These are phyloP conservation scores for Nitzschia sp. DNA, from an alignment of 108 stramenopile species.

Conservation along the genomic window DNA sequence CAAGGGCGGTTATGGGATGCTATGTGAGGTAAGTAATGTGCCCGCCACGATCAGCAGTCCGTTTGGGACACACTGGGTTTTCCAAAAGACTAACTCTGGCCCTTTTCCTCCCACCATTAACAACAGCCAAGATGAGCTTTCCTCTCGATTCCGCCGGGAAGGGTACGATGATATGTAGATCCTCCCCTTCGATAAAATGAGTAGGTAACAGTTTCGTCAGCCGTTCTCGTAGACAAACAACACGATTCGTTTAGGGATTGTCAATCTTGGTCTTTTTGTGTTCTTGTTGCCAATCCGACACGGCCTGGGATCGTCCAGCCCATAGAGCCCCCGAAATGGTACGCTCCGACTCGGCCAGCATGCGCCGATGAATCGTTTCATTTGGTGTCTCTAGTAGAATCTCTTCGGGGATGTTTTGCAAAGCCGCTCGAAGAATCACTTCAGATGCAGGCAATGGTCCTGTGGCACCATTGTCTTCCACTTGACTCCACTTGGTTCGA, in stretches of 20 bases:
- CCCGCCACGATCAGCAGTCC: background rate
- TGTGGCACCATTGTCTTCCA: slow-evolving; percentile 56
- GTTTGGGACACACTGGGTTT: background rate
- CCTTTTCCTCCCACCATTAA: background rate
- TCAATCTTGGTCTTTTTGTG: slow-evolving; percentile 24
- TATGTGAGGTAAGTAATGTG: slow-evolving; percentile 51
- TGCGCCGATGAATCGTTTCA: slow-evolving; percentile 68
- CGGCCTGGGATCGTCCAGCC: slow-evolving; percentile 27
- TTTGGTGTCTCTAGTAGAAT: slow-evolving; percentile 66
- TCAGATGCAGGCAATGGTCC: slow-evolving; percentile 61
- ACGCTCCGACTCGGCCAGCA: slow-evolving; percentile 43
- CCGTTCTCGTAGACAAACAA: too few species aligned
- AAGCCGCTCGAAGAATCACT: slow-evolving; percentile 71
- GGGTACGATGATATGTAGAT: slow-evolving; percentile 28
- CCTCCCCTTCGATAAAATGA: background rate
- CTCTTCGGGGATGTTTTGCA: slow-evolving; percentile 65
- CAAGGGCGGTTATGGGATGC: slow-evolving; percentile 78
- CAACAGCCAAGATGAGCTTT: slow-evolving; percentile 55
- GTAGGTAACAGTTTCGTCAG: too few species aligned
- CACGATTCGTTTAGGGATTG: too few species aligned
- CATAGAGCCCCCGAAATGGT: background rate
- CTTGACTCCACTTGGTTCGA: slow-evolving; percentile 6
- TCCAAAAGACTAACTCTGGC: background rate
- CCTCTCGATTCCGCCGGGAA: slow-evolving; percentile 56
- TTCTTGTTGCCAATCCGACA: slow-evolving; percentile 53